Evolutionary conservation across 257 asterid species (phyloP), one percentile per base, ranked within the genome.

Genomic region (Fraxinus cuspidata): DNA sequence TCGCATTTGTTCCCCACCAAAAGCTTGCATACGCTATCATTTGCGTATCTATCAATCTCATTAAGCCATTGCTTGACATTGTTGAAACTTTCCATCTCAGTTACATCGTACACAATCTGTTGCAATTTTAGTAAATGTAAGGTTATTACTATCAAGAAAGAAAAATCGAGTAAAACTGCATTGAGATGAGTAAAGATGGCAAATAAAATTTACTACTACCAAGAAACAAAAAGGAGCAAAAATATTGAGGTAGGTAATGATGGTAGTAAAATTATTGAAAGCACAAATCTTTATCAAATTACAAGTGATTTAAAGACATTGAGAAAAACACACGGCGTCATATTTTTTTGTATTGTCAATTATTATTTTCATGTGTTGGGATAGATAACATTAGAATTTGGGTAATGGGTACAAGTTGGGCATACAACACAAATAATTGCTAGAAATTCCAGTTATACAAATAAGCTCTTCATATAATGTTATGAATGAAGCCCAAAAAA

Each of bases 61-160:
- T 83, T 94, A 51, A 94, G 88, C 98, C 98, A 94, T 81, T 94
- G 98, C 86, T 94, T 94, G 60, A 94, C 97, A 84, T 94, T 92
- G 92, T 92, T 91, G 95, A 92, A 94, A 91, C 98, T 94, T 89
- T 94, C 98, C 96, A 89, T 91, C 78, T 92, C 97, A 70, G 98
- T 94, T 37, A 94, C 98, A 84, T 94, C 98, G 71, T 94, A 94
- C 77, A 94, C 97, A 78, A 94, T 91, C 98, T 92, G 79, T 79
- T 40, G 68, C 81, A 83, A 73, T 79, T 21, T 37, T 74, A 32
- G 83, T 35, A 74, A 34, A 74, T 21, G 74, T 73, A 19, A 81
- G 81, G 84, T 79, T 71, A 70, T 58, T 73, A 67, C 11, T 13
- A 44, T 0, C 7, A 73, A 29, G 13, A 72, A 28, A 51, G 51